phyloP scores from a whole-genome alignment of 1,284 basidiomycete species.

The Boletus smithii region DNA sequence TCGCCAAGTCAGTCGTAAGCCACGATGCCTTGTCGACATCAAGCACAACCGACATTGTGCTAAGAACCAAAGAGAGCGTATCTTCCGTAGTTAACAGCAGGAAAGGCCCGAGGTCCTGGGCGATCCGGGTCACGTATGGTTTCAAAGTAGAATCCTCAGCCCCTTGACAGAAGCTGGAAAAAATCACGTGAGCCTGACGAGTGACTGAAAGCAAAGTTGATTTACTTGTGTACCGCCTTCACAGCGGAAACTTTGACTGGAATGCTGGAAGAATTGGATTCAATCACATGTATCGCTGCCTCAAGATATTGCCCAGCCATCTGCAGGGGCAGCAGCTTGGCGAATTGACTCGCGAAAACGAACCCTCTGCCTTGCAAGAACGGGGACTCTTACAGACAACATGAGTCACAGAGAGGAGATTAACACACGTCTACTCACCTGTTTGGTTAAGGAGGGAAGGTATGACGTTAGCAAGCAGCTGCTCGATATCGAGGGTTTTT shows the following conservation, averaged over 20 bases:
- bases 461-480: slow-evolving; percentile 74
- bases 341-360: slow-evolving; percentile 90
- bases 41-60: slow-evolving; percentile 77
- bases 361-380: slow-evolving; percentile 95
- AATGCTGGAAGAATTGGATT: slow-evolving; percentile 63
- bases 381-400: slow-evolving; percentile 56
- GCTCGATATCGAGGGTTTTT: slow-evolving; percentile 74
- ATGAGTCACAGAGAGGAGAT: slow-evolving; percentile 2
- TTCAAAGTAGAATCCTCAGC: slow-evolving; percentile 53
- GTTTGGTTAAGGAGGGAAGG: slow-evolving; percentile 69
- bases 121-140: slow-evolving; percentile 70
- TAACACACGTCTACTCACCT: slow-evolving; percentile 41
- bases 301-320: slow-evolving; percentile 82
- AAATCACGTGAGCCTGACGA: slow-evolving; percentile 8
- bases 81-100: slow-evolving; percentile 79
- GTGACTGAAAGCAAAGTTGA: background rate
- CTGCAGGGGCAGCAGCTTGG: slow-evolving; percentile 66
- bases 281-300: slow-evolving; percentile 83
- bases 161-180: slow-evolving; percentile 62
- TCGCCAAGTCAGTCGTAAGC: slow-evolving; percentile 63
- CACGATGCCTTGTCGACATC: slow-evolving; percentile 71
- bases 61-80: slow-evolving; percentile 86
- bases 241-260: slow-evolving; percentile 94
- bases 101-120: slow-evolving; percentile 84
- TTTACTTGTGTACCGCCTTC: slow-evolving; percentile 86